phyloP scores from a whole-genome alignment of 2,329 filamentous ascomycete species.

The Aspergillus nomiae region DNA sequence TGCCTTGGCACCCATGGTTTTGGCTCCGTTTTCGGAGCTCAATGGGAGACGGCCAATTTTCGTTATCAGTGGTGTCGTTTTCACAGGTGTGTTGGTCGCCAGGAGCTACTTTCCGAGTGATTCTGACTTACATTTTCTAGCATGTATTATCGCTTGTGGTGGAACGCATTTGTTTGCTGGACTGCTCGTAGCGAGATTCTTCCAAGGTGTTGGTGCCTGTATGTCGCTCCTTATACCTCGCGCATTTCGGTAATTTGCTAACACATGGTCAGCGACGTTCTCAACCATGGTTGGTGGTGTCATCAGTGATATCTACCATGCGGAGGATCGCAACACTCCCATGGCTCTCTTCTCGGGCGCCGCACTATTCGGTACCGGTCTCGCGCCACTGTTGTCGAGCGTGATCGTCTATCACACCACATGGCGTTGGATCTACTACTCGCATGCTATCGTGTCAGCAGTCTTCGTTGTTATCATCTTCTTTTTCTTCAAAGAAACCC shows the following conservation, averaged over 20 bases:
- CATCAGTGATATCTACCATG: conserved; percentile 80
- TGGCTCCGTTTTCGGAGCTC: conserved; percentile 86
- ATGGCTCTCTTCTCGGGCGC: conserved; percentile 87
- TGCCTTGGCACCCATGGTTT: conserved; percentile 78
- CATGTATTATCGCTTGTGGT: conserved; percentile 72
- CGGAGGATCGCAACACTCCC: conserved; percentile 77
- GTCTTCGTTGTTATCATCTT: conserved; percentile 66
- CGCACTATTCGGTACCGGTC: conserved; percentile 76
- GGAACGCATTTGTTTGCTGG: conserved; percentile 69
- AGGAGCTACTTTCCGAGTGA: neutral
- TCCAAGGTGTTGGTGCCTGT: conserved; percentile 75
- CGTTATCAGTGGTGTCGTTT: conserved; percentile 70
- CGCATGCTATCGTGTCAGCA: conserved; percentile 72
- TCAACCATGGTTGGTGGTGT: conserved; percentile 92
- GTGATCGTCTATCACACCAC: conserved; percentile 66
- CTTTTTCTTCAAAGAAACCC: conserved; percentile 76
- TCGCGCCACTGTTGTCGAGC: conserved; percentile 72
- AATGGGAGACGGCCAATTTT: conserved; percentile 86
- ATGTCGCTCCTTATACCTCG: conserved; percentile 39
- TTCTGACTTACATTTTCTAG: conserved; percentile 26
- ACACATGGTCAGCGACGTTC: conserved; percentile 56
- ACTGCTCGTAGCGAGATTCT: conserved; percentile 74
- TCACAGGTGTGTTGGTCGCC: conserved; percentile 50
- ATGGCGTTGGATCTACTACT: conserved; percentile 90
- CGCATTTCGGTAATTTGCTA: conserved; percentile 1